Base-by-base conservation (phyloP, 148 eudicot genomes). In the Spergularia bocconei region DNA sequence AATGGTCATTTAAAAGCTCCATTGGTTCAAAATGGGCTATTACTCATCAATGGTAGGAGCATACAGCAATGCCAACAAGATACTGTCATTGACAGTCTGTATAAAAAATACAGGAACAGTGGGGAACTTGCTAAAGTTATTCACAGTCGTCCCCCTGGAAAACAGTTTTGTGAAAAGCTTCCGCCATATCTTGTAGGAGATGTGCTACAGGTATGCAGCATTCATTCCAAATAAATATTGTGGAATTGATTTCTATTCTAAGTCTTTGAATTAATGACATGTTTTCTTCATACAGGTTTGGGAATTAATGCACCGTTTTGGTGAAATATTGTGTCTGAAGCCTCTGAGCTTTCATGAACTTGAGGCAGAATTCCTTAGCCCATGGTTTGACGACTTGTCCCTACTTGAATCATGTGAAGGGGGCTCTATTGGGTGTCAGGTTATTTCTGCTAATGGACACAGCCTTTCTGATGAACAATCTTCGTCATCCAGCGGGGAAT, bases 311-410 rank as follows among this genome's bases (percentile, higher is more conserved):
- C 72, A 73, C 48, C 88, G 91, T 64, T 87, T 87, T 67, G 51
- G 72, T 74, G 91, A 84, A n/a, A 68, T 83, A 62, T 68, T 90
- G 81, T 77, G 76, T 63, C 67, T 86, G 75, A 84, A 77, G 54
- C 73, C 80, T 65, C 61, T 83, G 51, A 79, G 84, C 36, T 76
- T 82, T 65, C 75, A 81, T 77, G 83, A 84, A 73, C 81, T 90
- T 74, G 91, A 90, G 82, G 58, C 71, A 64, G 93, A 87, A 53
- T 91, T 90, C 79, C 62, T 80, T 63, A 72, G 81, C 67, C 87
- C 86, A 13, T 80, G 83, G 87, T 75, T 72, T 79, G 84, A 80
- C 71, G 78, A 79, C 67, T 66, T 54, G 64, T 50, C 53, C 23
- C 69, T 60, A 38, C 77, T 36, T 51, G 80, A 66, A 72, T 64